These are phyloP conservation scores for Talaromyces wortmannii DNA, from an alignment of 495 filamentous ascomycete species.

Conservation along the genomic window DNA sequence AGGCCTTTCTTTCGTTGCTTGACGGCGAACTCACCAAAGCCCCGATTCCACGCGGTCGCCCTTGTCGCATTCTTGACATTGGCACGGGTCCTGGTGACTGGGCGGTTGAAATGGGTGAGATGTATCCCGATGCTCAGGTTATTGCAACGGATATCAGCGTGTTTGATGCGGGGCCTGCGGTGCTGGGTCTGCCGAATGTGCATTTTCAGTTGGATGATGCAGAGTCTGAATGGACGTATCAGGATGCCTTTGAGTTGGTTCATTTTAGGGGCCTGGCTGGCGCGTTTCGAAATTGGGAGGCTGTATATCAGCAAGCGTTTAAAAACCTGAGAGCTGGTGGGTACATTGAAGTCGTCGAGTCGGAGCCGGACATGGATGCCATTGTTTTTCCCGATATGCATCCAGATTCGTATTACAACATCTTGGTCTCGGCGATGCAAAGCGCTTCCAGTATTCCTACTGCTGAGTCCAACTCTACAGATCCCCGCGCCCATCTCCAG, in stretches of 20 bases:
- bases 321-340: slow-evolving; percentile 55
- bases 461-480: slow-evolving; percentile 16
- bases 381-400: slow-evolving; percentile 10
- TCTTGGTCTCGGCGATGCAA: slow-evolving; percentile 27
- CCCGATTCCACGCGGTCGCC: slow-evolving; percentile 40
- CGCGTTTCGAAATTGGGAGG: slow-evolving; percentile 55
- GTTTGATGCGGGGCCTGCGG: slow-evolving; percentile 32
- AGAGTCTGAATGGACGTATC: slow-evolving; percentile 47
- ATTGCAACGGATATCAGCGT: slow-evolving; percentile 62
- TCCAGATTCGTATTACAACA: slow-evolving; percentile 26
- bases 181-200: slow-evolving; percentile 54
- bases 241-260: slow-evolving; percentile 56
- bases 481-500: slow-evolving; percentile 49
- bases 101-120: slow-evolving; percentile 66
- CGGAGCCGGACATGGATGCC: slow-evolving; percentile 26
- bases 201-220: slow-evolving; percentile 68
- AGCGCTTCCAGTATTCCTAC: slow-evolving; percentile 24
- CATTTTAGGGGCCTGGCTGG: slow-evolving; percentile 59
- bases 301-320: slow-evolving; percentile 54
- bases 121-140: slow-evolving; percentile 54
- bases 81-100: slow-evolving; percentile 67
- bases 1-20: slow-evolving; percentile 56
- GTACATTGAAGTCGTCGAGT: slow-evolving; percentile 52
- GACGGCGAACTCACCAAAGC: slow-evolving; percentile 53
- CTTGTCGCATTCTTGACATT: slow-evolving; percentile 56